Evolutionary conservation across 2,329 filamentous ascomycete species (phyloP), one percentile per base, ranked within the genome.

Genomic region (Colletotrichum musae): DNA sequence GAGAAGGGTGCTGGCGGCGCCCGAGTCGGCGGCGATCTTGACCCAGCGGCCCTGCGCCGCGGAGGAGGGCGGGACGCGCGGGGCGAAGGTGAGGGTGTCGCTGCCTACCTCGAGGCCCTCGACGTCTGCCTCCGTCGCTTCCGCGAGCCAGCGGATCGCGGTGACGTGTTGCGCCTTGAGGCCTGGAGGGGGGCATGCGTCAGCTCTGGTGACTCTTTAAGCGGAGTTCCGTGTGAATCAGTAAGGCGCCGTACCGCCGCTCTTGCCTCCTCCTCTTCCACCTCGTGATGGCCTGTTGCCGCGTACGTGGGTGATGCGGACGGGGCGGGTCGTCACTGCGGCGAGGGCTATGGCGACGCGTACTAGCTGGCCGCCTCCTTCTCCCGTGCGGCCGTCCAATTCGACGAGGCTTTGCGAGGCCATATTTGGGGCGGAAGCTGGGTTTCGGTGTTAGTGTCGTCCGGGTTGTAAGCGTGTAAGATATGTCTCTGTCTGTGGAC

Each of bases 301-400:
- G 43, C 89, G 79, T 4, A 91, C 83, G 68, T 90, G 79, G 10
- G 78, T 79, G 64, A 91, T 87, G 28, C 81, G 82, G 36, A 91
- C 80, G 0, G 88, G 80, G 63, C 85, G 84, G 0, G 82, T 82
- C 2, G 87, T 86, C 32, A 91, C 82, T 1, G 89, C 86, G 12
- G 89, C 85, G 6, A 92, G 79, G 1, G 82, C 82, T 43, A 88
- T 81, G 2, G 88, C 88, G 1, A 90, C 80, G 51, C 89, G 80
- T 0, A 91, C 84, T 0, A 91, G 77, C 72, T 92, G 89, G 2
- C 89, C 89, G 4, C 89, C 89, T 5, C 89, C 89, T 74, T 91
- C 89, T 1, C 89, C 88, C 0, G 84, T 87, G 13, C 83, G 78
- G 16, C 89, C 89, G 72, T 90, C 88, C 2, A 91, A 76, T 60